Base-by-base conservation (phyloP, 371 early-diverging fungal genomes). In the Lichtheimia corymbifera region DNA sequence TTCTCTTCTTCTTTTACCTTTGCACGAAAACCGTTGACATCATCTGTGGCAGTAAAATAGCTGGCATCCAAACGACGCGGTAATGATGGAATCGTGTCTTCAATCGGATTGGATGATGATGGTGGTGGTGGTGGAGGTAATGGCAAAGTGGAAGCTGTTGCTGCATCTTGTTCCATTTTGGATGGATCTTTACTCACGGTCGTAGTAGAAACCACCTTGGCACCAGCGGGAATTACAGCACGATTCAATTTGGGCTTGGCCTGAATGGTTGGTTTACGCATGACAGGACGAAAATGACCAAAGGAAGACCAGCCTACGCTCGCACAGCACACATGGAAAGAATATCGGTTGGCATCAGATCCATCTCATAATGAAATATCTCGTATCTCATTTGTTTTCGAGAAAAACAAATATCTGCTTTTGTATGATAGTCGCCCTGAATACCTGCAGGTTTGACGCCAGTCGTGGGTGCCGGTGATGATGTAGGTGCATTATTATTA, bases 141-240 rank as follows among this genome's bases (percentile, higher is more conserved):
- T 20, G 24, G 13, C 11, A 12, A n/a, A 59, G 51, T 7, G 44
- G 58, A 18, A 4, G 27, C 24, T 56, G 27, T 17, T 56, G 27
- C 14, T 17, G 49, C 11, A 9, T 45, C 27, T 28, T 43, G 43
- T 15, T 50, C 50, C 13, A 50, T 15, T 25, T 56, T 65, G n/a
- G 41, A 40, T 18, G 63, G 64, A 3, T 63, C 62, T 61, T 71
- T 76, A 22, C 53, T 66, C 5, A 74, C 72, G 1, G 70, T 67
- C 25, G 73, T 72, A 5, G 72, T 71, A 0, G 76, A 76, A 9
- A 77, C 76, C 18, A 77, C 18, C 9, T 71, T 77, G 11, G 78
- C 76, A 2, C 78, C 82, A 25, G 72, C 65, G 13, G 79, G 76
- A 51, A 76, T 78, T 5, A 76, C 73, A n/a, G 81, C 67, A 54